Conservation (phyloP, 306 rosid genomes). For the Begonia loranthoides region DNA sequence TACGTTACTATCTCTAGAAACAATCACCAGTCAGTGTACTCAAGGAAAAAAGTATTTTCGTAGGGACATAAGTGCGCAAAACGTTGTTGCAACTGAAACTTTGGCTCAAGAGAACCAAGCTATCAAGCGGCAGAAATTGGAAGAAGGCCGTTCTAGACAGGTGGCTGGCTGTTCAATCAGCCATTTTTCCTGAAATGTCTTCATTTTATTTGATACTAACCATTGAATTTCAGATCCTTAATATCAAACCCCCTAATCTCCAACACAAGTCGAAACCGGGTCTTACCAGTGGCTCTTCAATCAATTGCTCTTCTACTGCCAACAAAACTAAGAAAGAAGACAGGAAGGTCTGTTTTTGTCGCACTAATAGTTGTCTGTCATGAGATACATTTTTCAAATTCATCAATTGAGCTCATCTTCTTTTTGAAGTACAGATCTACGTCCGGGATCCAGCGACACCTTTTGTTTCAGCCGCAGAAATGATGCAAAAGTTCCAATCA, state of each 20-base stretch:
- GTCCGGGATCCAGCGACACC: slow-evolving; percentile 68
- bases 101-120: slow-evolving; percentile 80
- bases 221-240: slow-evolving; percentile 31
- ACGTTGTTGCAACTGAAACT: slow-evolving; percentile 25
- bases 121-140: slow-evolving; percentile 84
- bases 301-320: slow-evolving; percentile 25
- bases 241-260: slow-evolving; percentile 57
- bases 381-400: too few species aligned
- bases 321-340: slow-evolving; percentile 44
- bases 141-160: slow-evolving; percentile 75
- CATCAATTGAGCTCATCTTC: too few species aligned
- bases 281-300: slow-evolving; percentile 8
- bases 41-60: too few species aligned
- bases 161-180: too few species aligned
- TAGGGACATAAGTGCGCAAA: slow-evolving; percentile 13
- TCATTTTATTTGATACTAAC: too few species aligned
- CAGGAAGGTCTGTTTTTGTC: slow-evolving; percentile 47
- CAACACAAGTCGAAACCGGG: slow-evolving; percentile 78
- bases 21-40: too few species aligned
- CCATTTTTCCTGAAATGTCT: too few species aligned
- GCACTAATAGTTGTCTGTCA: too few species aligned
- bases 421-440: slow-evolving; percentile 33
- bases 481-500: slow-evolving; percentile 75
- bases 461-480: slow-evolving; percentile 86
- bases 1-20: too few species aligned